Evolutionary conservation across 2,329 filamentous ascomycete species (phyloP), one percentile per base, ranked within the genome.

Genomic region (Neonectria magnoliae): DNA sequence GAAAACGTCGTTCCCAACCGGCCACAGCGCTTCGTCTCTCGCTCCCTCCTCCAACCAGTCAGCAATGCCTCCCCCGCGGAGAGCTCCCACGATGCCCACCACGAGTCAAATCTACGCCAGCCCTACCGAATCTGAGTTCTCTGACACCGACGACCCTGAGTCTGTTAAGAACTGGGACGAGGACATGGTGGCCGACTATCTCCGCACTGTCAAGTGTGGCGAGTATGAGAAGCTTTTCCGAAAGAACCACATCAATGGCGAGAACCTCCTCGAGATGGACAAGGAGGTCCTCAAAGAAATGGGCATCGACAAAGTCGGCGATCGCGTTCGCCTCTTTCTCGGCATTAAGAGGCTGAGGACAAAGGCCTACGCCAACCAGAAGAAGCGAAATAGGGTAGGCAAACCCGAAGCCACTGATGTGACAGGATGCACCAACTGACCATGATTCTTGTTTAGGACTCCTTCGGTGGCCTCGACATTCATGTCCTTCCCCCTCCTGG

Each of bases 281-380:
- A 97, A 97, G 83, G 91, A 94, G 60, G 93, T 97, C 44, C 85
- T 99, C 68, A 97, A 97, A 80, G 96, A 99, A 79, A 97, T 99
- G 89, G 96, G 96, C 47, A 95, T 99, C 72, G 97, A 97, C 72
- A 99, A 98, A 81, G 93, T 99, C 69, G 96, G 96, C 68, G 96
- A 99, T 79, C 90, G 96, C 58, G 95, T 99, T 38, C 92, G 95
- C 68, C 91, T 99, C 66, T 94, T 93, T 74, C 86, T 94, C 67
- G 90, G 91, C 70, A 94, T 95, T 76, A 95, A 95, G 82, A 92
- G 93, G 78, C 83, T 96, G 61, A 85, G 93, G 69, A 93, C 90
- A 60, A 93, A 90, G 78, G 88, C 91, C 5, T 91, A 91, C 71
- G 88, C 91, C 64, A 93, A 91, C 74, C 89, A 91, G 73, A 93